A percentile compares a stretch with the other conserved stretches of the same genome.
phyloP scores from a whole-genome alignment of 2,329 filamentous ascomycete species.

The Aspergillus spinulosporus region DNA sequence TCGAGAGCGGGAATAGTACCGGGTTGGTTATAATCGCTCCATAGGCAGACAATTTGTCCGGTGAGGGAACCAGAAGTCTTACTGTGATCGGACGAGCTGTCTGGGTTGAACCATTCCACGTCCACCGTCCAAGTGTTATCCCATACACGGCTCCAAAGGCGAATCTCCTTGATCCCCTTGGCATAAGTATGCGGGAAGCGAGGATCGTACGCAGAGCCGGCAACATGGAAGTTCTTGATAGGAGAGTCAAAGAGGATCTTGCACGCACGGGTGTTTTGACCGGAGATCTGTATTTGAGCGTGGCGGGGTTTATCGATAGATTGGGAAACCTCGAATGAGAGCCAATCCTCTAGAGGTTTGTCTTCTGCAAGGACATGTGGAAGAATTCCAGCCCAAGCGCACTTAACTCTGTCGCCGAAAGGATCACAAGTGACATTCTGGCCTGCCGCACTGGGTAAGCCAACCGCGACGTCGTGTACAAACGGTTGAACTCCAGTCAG shows the following conservation, averaged over 20 bases:
- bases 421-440: constrained; percentile 57
- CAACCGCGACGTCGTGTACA: constrained; percentile 64
- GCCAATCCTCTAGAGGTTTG: constrained; percentile 57
- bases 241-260: constrained; percentile 70
- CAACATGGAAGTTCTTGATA: constrained; percentile 64
- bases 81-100: constrained; percentile 29
- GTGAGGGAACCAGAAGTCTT: constrained; percentile 41
- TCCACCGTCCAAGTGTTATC: constrained; percentile 73
- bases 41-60: constrained; percentile 74
- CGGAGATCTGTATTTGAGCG: constrained; percentile 67
- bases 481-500: constrained; percentile 69
- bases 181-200: constrained; percentile 66
- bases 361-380: constrained; percentile 61
- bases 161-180: constrained; percentile 65
- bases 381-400: constrained; percentile 68
- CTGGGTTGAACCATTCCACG: constrained; percentile 58
- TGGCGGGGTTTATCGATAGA: constrained; percentile 40
- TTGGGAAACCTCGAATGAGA: constrained; percentile 64
- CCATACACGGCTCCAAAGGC: constrained; percentile 83
- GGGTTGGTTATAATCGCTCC: constrained; percentile 77
- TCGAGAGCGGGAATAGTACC: constrained; percentile 79
- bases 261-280: constrained; percentile 76
- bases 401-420: constrained; percentile 54
- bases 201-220: constrained; percentile 60
- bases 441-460: constrained; percentile 70